Evolutionary conservation across 352 stramenopile species (phyloP).

Genomic region (Globisporangium radiosum): DNA sequence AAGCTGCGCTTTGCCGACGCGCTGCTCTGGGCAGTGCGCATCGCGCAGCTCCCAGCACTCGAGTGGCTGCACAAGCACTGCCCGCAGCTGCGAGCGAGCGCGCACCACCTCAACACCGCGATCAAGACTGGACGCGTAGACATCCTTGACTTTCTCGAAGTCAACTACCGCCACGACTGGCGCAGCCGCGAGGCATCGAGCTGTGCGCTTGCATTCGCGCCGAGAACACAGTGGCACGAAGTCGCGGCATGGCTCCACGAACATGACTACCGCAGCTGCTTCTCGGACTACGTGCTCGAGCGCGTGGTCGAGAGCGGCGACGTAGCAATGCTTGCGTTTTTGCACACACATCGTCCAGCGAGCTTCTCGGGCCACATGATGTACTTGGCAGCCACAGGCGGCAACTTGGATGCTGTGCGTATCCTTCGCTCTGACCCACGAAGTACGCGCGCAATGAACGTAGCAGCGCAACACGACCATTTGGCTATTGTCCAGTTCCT

Average conservation of each 20-base stretch:
- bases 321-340: constrained; percentile 3
- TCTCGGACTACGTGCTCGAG: constrained; percentile 9
- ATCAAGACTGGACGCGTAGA: constrained; percentile 7
- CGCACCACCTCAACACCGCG: not conserved
- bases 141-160: constrained; percentile 3
- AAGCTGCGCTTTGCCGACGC: constrained; percentile 3
- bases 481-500: constrained; percentile 7
- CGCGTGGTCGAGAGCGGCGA: constrained; percentile 8
- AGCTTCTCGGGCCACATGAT: constrained; percentile 2
- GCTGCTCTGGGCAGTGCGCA: constrained; percentile 2
- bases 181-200: not conserved
- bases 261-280: constrained; percentile 5
- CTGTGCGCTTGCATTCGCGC: constrained; percentile 5
- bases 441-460: not conserved
- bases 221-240: not conserved
- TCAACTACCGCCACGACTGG: not conserved
- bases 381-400: constrained; percentile 1
- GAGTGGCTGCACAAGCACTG: constrained; percentile 1
- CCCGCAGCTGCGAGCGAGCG: not conserved
- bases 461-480: constrained; percentile 4
- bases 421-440: constrained; percentile 1
- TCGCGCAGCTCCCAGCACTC: constrained; percentile 1
- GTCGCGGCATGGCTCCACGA: constrained; percentile 5
- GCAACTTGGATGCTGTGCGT: constrained; percentile 1
- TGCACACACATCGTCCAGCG: not conserved